Evolutionary conservation across 805 yeast species (phyloP).

Genomic region (Kregervanrija delftensis): DNA sequence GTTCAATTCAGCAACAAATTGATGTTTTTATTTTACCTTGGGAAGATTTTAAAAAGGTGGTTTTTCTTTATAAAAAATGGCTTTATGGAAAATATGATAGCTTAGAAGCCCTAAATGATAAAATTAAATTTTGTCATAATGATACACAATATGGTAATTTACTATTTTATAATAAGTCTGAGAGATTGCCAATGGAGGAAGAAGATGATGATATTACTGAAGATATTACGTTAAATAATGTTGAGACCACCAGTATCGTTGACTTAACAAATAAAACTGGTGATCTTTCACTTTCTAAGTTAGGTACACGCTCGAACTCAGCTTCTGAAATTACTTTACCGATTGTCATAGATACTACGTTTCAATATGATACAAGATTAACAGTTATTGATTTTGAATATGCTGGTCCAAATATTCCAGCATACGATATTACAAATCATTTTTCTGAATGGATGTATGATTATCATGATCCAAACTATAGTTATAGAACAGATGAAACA

Average conservation of each 20-base stretch:
- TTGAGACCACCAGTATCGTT: constrained; percentile 1
- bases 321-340: constrained; percentile 17
- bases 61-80: constrained; percentile 56
- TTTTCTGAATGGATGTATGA: constrained; percentile 97
- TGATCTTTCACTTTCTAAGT: constrained; percentile 10
- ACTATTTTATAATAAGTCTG: constrained; percentile 40
- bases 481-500: constrained; percentile 46
- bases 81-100: constrained; percentile 44
- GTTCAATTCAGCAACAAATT: constrained; percentile 27
- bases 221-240: neutral
- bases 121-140: constrained; percentile 83
- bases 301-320: constrained; percentile 1
- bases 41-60: constrained; percentile 39
- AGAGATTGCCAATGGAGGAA: constrained; percentile 20
- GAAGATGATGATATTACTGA: constrained; percentile 19
- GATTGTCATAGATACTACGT: constrained; percentile 24
- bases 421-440: constrained; percentile 88
- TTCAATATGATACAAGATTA: constrained; percentile 50
- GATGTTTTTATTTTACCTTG: constrained; percentile 41
- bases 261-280: constrained; percentile 14
- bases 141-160: constrained; percentile 96
- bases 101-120: constrained; percentile 32
- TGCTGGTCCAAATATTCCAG: constrained; percentile 84
- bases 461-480: constrained; percentile 57
- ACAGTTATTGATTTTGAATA: constrained; percentile 97